Conservation (phyloP, 1,284 basidiomycete genomes). For the Trametes pubescens region DNA sequence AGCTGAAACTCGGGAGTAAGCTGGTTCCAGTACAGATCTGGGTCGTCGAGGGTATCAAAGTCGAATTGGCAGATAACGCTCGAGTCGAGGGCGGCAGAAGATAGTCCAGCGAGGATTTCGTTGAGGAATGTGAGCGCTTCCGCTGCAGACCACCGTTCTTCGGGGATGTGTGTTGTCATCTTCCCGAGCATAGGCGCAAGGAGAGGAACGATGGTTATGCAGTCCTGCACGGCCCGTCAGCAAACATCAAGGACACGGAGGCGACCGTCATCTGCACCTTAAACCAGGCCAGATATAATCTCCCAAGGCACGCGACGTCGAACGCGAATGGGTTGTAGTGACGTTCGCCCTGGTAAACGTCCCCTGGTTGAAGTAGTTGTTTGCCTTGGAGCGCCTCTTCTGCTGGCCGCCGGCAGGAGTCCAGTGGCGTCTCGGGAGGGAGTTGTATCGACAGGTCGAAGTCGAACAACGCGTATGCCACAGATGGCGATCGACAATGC, state of each 20-base stretch:
- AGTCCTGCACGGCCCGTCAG: neutral
- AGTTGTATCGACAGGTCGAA: conserved; percentile 15
- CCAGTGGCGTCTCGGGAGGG: conserved; percentile 4
- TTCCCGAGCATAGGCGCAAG: conserved; percentile 16
- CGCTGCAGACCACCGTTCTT: conserved; percentile 13
- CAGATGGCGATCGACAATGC: neutral
- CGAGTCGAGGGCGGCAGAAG: neutral
- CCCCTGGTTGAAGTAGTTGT: neutral
- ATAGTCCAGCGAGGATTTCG: neutral
- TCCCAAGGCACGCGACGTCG: conserved; percentile 22
- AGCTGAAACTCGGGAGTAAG: neutral
- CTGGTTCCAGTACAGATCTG: neutral
- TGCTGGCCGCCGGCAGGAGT: conserved; percentile 1
- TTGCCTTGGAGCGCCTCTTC: neutral
- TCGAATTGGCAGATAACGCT: neutral
- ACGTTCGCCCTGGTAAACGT: neutral
- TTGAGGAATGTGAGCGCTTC: conserved; percentile 11
- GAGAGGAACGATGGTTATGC: neutral
- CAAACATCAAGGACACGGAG: neutral
- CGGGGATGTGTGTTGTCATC: conserved; percentile 23
- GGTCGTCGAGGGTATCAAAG: neutral
- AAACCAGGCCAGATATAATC: conserved; percentile 6
- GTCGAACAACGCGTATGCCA: conserved; percentile 16
- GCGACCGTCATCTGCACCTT: neutral
- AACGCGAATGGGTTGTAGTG: conserved; percentile 22